A percentile compares a stretch with the other conserved stretches of the same genome.
Evolutionary conservation across 768 basidiomycete species (phyloP).

Genomic region (Termitomyces sp.): DNA sequence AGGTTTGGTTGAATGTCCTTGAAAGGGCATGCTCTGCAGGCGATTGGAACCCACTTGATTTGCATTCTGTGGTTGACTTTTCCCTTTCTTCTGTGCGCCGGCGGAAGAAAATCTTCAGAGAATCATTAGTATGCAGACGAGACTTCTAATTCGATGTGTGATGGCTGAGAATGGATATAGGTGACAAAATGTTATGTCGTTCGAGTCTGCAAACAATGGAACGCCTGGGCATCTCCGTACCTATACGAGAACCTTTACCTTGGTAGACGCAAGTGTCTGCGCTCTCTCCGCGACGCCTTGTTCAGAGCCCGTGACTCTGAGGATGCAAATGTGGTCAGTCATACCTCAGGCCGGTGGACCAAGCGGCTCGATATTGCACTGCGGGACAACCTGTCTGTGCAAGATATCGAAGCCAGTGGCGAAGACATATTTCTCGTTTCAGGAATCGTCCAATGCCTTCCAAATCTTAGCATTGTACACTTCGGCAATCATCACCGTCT

Average conservation of each 20-base stretch:
- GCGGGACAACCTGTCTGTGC: slow-evolving; percentile 9
- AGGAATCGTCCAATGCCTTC: slow-evolving; percentile 17
- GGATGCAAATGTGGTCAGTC: background rate
- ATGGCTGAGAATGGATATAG: slow-evolving; percentile 12
- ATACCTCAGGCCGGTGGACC: slow-evolving; percentile 13
- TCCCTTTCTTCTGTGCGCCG: slow-evolving; percentile 14
- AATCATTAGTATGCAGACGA: slow-evolving; percentile 23
- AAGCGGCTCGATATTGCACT: slow-evolving; percentile 22
- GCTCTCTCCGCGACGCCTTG: slow-evolving; percentile 15
- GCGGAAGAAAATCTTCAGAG: slow-evolving; percentile 14
- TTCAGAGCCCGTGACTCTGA: background rate
- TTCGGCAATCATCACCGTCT: slow-evolving; percentile 1
- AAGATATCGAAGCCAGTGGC: background rate
- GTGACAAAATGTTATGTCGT: slow-evolving; percentile 25
- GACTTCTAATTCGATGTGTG: background rate
- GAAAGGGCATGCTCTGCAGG: slow-evolving; percentile 20
- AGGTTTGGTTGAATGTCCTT: slow-evolving; percentile 28
- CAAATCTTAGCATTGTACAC: slow-evolving; percentile 18
- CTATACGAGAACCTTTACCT: slow-evolving; percentile 27
- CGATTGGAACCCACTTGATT: slow-evolving; percentile 22
- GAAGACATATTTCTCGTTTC: background rate
- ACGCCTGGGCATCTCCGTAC: slow-evolving; percentile 19
- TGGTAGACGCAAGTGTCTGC: slow-evolving; percentile 11
- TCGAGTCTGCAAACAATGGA: slow-evolving; percentile 27
- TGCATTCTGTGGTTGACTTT: slow-evolving; percentile 17